phyloP scores from a whole-genome alignment of 129 eudicot species.

The Flaveria ramosissima region DNA sequence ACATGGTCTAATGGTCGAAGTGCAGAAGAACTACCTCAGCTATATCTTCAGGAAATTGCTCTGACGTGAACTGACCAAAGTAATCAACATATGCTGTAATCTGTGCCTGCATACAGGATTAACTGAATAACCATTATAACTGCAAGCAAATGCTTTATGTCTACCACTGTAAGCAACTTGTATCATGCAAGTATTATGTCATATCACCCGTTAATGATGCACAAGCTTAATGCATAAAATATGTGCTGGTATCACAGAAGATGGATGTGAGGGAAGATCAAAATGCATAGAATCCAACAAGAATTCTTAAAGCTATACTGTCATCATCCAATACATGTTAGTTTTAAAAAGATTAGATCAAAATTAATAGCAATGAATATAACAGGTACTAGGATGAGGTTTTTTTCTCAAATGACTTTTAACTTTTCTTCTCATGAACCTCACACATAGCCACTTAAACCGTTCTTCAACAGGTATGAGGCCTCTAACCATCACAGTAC shows the following conservation, averaged over 20 bases:
- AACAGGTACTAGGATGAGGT: conserved; percentile 5
- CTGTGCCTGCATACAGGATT: conserved; percentile 51
- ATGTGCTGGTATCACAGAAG: conserved; percentile 3
- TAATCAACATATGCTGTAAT: conserved; percentile 79
- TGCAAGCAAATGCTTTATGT: not conserved
- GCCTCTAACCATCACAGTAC: too few species aligned
- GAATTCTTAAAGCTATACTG: not conserved
- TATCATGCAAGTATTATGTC: not conserved
- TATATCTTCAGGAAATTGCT: conserved; percentile 78
- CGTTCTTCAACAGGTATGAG: too few species aligned
- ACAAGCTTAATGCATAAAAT: not conserved
- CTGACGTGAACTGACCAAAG: conserved; percentile 84
- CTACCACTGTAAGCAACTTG: not conserved
- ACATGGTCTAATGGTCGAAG: conserved; percentile 11
- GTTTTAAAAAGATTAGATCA: not conserved
- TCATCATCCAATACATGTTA: not conserved
- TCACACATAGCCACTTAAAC: not conserved
- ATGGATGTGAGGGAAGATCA: not conserved
- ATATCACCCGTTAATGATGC: not conserved
- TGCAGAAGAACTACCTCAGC: conserved; percentile 48
- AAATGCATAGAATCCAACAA: not conserved
- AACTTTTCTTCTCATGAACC: not conserved
- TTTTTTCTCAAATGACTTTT: not conserved
- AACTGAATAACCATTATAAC: not conserved
- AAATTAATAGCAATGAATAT: conserved; percentile 13